These are phyloP conservation scores for Lactarius psammicola DNA, from an alignment of 768 basidiomycete genomes.

Conservation along the genomic window DNA sequence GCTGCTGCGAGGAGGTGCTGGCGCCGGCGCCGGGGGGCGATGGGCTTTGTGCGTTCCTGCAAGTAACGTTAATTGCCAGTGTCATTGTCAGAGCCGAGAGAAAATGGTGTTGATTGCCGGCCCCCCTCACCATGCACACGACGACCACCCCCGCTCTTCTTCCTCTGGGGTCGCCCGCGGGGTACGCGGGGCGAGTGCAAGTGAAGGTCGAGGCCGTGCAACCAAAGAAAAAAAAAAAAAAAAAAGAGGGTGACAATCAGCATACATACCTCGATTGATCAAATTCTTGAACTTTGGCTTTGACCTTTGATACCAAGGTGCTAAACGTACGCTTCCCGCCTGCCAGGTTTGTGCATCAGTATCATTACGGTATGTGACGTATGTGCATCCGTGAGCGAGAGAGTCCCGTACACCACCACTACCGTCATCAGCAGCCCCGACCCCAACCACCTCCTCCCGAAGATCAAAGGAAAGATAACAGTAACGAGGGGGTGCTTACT, in stretches of 20 bases:
- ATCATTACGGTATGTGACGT: neutral
- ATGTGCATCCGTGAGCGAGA: neutral
- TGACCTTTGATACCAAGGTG: conserved; percentile 70
- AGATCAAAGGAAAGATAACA: neutral
- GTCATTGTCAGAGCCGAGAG: neutral
- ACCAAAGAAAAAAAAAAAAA: neutral
- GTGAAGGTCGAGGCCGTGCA: neutral
- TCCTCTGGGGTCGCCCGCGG: neutral
- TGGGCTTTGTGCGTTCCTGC: conserved; percentile 16
- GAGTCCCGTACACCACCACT: neutral
- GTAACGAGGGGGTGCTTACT: conserved; percentile 46
- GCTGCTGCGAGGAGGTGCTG: neutral
- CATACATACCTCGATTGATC: conserved; percentile 53
- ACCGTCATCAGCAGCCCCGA: neutral
- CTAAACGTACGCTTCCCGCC: conserved; percentile 76
- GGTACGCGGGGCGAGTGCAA: neutral
- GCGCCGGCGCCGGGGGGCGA: neutral
- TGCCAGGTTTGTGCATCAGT: conserved; percentile 12
- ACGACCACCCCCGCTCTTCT: neutral
- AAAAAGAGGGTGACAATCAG: neutral
- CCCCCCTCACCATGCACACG: neutral
- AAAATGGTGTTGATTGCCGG: neutral
- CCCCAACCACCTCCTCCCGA: neutral
- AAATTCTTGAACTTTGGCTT: conserved; percentile 79
- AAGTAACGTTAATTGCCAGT: neutral